These are phyloP conservation scores for Decorospora gaudefroyi DNA, from an alignment of 2,329 filamentous ascomycete genomes.

Conservation along the genomic window DNA sequence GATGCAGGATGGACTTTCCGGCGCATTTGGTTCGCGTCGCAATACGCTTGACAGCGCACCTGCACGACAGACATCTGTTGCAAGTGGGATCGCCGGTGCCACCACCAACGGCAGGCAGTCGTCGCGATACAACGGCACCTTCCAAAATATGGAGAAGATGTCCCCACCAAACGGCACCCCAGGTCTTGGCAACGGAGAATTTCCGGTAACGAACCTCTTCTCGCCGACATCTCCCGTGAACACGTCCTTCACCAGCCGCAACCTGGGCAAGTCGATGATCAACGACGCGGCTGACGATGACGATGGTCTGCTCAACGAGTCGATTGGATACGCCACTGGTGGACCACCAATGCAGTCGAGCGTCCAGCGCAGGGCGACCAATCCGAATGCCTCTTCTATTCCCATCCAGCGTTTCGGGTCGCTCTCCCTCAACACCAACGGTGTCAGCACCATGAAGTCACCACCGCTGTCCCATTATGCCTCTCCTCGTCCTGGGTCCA, in stretches of 20 bases:
- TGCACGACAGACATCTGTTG: slow-evolving; percentile 51
- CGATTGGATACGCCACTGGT: slow-evolving; percentile 74
- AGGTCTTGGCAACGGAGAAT: slow-evolving; percentile 61
- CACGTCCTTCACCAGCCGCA: slow-evolving; percentile 67
- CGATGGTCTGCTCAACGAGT: slow-evolving; percentile 72
- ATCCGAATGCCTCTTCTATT: slow-evolving; percentile 72
- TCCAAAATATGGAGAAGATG: slow-evolving; percentile 65
- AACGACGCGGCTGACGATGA: slow-evolving; percentile 72
- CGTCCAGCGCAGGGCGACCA: slow-evolving; percentile 69
- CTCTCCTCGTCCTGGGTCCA: slow-evolving; percentile 55
- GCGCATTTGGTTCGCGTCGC: slow-evolving; percentile 54
- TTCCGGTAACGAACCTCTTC: slow-evolving; percentile 68
- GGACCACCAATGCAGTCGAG: slow-evolving; percentile 56
- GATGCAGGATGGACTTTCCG: slow-evolving; percentile 47
- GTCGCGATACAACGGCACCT: slow-evolving; percentile 65
- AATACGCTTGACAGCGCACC: slow-evolving; percentile 59
- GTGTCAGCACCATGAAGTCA: slow-evolving; percentile 53
- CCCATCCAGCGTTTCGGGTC: slow-evolving; percentile 69
- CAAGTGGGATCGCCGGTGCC: slow-evolving; percentile 51
- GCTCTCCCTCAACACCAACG: slow-evolving; percentile 71
- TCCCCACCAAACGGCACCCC: slow-evolving; percentile 63
- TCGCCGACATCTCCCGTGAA: slow-evolving; percentile 74
- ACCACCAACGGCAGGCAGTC: slow-evolving; percentile 54
- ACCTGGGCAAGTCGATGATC: slow-evolving; percentile 70
- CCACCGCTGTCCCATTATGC: slow-evolving; percentile 60